Percentiles rank a stretch among this genome's conserved stretches.
Evolutionary conservation across 129 eudicot genomes (phyloP).

Genomic region (Lactuca saligna): DNA sequence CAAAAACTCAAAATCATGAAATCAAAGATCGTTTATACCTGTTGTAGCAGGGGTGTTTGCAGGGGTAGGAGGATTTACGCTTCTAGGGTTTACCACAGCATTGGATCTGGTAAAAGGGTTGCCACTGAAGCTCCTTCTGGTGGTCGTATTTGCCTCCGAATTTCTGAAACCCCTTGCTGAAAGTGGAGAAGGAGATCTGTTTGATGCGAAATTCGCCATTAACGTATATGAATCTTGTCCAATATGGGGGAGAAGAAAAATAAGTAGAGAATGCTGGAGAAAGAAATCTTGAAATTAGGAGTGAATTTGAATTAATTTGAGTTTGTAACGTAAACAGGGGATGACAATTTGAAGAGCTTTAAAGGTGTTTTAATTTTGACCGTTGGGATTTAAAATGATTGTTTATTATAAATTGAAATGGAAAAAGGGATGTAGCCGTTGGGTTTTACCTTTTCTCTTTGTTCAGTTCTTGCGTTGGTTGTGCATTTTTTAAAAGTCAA

Average conservation of each 20-base stretch:
- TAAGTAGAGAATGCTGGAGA: not conserved
- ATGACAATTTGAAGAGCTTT: conserved; percentile 13
- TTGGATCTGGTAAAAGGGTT: conserved; percentile 58
- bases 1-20: not conserved
- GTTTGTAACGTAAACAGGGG: conserved; percentile 28
- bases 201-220: conserved; percentile 30
- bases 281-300: conserved; percentile 33
- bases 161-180: conserved; percentile 47
- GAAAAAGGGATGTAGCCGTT: conserved; percentile 28
- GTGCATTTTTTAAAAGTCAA: not conserved
- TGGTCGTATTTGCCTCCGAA: conserved; percentile 38
- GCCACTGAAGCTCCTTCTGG: conserved; percentile 62
- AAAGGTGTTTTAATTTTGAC: conserved; percentile 26
- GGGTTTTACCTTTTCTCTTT: conserved; percentile 20
- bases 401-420: not conserved
- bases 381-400: conserved; percentile 22
- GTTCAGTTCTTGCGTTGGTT: not conserved
- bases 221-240: not conserved
- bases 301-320: conserved; percentile 12
- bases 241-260: not conserved
- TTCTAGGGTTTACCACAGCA: conserved; percentile 41
- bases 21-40: conserved; percentile 36
- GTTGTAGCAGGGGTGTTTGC: conserved; percentile 65
- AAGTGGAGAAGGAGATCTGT: conserved; percentile 83
- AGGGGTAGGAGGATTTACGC: conserved; percentile 49